Conservation (phyloP, 768 basidiomycete species). For the Antrodiella citrinella region DNA sequence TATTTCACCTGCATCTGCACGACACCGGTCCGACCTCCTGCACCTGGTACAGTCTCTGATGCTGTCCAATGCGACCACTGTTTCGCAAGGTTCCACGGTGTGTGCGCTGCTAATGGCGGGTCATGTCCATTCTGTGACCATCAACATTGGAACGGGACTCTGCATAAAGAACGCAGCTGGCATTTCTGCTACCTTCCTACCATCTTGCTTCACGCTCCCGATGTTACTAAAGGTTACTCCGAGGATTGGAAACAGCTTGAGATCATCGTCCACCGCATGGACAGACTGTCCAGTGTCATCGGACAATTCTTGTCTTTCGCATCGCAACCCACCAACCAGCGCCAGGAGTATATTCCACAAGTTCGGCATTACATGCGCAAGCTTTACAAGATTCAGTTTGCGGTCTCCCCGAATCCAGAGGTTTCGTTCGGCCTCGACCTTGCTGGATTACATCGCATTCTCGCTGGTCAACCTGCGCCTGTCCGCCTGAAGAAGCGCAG, state of each 20-base stretch:
- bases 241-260: slow-evolving; percentile 76
- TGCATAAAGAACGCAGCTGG: slow-evolving; percentile 75
- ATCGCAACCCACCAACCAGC: slow-evolving; percentile 60
- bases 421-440: slow-evolving; percentile 79
- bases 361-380: slow-evolving; percentile 90
- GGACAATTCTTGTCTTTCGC: slow-evolving; percentile 76
- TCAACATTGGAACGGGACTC: slow-evolving; percentile 84
- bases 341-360: slow-evolving; percentile 70
- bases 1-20: slow-evolving; percentile 83
- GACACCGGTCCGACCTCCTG: slow-evolving; percentile 70
- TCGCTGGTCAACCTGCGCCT: slow-evolving; percentile 56
- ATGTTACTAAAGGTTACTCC: slow-evolving; percentile 71
- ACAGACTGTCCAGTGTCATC: slow-evolving; percentile 64
- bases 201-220: slow-evolving; percentile 65
- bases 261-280: slow-evolving; percentile 70
- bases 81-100: slow-evolving; percentile 78
- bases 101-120: slow-evolving; percentile 81
- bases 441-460: slow-evolving; percentile 72
- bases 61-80: slow-evolving; percentile 90
- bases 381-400: slow-evolving; percentile 81
- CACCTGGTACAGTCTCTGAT: slow-evolving; percentile 63
- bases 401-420: slow-evolving; percentile 75
- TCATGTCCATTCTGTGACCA: slow-evolving; percentile 90
- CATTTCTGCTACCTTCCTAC: slow-evolving; percentile 76
- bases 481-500: slow-evolving; percentile 48